Evolutionary conservation across 306 rosid genomes (phyloP).

Genomic region (Biancaea sappan): DNA sequence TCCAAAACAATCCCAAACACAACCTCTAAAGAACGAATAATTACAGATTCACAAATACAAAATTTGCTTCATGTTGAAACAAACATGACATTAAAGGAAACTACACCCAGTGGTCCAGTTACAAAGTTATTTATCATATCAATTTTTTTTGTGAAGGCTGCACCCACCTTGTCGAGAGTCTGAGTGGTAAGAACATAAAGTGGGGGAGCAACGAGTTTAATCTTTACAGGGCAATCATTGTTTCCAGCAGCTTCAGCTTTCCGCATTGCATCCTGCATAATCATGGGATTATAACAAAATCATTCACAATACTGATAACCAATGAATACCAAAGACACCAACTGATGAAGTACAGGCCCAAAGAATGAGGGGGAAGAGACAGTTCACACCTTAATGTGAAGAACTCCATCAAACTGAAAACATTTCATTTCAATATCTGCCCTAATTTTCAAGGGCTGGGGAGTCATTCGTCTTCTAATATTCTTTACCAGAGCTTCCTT

Average conservation of each 20-base stretch:
- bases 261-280: constrained; percentile 86
- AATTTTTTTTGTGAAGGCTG: neutral
- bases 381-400: constrained; percentile 78
- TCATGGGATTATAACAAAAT: constrained; percentile 3
- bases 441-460: constrained; percentile 92
- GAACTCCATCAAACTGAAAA: constrained; percentile 95
- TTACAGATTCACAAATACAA: neutral
- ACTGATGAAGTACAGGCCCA: constrained; percentile 20
- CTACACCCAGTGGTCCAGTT: neutral
- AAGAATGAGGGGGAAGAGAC: neutral
- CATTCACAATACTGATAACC: constrained; percentile 1
- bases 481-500: constrained; percentile 79
- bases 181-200: constrained; percentile 95
- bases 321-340: neutral
- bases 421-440: constrained; percentile 98
- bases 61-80: neutral
- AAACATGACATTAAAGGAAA: neutral
- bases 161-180: constrained; percentile 94
- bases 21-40: neutral
- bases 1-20: neutral
- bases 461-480: constrained; percentile 93
- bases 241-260: constrained; percentile 96
- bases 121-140: constrained; percentile 18
- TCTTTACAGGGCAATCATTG: constrained; percentile 92
- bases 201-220: constrained; percentile 97